Percentiles rank a stretch among this genome's conserved stretches.
Evolutionary conservation across 805 yeast species (phyloP).

Genomic region (Cyberlindnera misumaiensis): DNA sequence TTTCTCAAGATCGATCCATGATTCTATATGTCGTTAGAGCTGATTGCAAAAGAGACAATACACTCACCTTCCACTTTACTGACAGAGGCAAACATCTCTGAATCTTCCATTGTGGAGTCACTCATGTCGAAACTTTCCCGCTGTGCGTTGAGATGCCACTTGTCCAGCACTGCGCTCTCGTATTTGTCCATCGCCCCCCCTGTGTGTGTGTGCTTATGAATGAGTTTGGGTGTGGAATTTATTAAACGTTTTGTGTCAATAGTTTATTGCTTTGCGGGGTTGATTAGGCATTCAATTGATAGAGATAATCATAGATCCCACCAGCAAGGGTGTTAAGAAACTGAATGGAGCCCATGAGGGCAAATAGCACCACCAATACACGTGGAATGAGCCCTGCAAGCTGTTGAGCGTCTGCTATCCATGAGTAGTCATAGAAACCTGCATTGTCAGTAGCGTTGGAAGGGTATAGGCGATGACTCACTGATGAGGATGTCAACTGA

Average conservation of each 20-base stretch:
- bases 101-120: conserved; percentile 1
- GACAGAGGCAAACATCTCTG: conserved; percentile 1
- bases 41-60: background rate
- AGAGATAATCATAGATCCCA: too few relatives aligned
- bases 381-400: too few relatives aligned
- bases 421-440: too few relatives aligned
- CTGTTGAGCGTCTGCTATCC: too few relatives aligned
- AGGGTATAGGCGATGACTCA: conserved; percentile 1
- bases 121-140: background rate
- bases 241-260: background rate
- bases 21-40: conserved; percentile 1
- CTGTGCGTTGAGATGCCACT: conserved; percentile 1
- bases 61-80: background rate
- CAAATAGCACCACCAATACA: too few relatives aligned
- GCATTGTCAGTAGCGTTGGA: too few relatives aligned
- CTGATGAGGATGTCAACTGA: conserved; percentile 8
- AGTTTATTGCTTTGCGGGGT: background rate
- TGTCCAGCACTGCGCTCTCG: background rate
- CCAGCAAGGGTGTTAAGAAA: too few relatives aligned
- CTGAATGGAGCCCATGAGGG: too few relatives aligned
- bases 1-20: conserved; percentile 1
- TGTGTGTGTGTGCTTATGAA: background rate
- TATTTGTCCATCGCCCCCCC: background rate
- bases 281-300: background rate
- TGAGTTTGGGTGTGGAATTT: background rate